Conservation (phyloP, 352 stramenopile genomes). For the Globisporangium camurandrum region DNA sequence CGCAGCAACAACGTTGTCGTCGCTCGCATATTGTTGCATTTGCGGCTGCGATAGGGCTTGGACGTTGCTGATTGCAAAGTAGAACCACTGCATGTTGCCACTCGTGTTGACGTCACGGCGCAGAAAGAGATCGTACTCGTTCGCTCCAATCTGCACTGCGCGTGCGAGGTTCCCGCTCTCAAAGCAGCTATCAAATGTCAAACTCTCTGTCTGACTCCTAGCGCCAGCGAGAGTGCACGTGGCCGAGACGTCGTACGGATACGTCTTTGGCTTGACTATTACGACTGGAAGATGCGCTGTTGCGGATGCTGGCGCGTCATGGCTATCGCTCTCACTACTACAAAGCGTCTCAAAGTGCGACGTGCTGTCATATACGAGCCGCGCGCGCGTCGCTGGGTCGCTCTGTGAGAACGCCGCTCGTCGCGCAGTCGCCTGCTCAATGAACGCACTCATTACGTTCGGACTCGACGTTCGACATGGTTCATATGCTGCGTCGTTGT, state of each 20-base stretch:
- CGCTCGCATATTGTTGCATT: no score
- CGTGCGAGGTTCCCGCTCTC: conserved; percentile 89
- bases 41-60: no score
- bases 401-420: conserved; percentile 27
- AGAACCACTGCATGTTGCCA: conserved; percentile 91
- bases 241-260: conserved; percentile 32
- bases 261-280: conserved; percentile 1
- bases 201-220: conserved; percentile 8
- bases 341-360: conserved; percentile 10
- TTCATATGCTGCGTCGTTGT: conserved; percentile 8
- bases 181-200: conserved; percentile 91
- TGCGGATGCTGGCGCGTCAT: no score
- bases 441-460: conserved; percentile 11
- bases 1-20: conserved; percentile 8
- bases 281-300: background rate
- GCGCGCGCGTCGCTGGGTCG: conserved; percentile 26
- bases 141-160: conserved; percentile 71
- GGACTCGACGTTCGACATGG: conserved; percentile 13
- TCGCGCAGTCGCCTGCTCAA: conserved; percentile 17
- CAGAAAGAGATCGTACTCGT: conserved; percentile 89
- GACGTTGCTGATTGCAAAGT: conserved; percentile 88
- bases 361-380: conserved; percentile 49
- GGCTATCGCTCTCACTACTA: no score
- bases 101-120: conserved; percentile 79
- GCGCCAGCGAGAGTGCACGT: conserved; percentile 17